phyloP scores from a whole-genome alignment of 805 yeast species.

The Yarrowia sp. region DNA sequence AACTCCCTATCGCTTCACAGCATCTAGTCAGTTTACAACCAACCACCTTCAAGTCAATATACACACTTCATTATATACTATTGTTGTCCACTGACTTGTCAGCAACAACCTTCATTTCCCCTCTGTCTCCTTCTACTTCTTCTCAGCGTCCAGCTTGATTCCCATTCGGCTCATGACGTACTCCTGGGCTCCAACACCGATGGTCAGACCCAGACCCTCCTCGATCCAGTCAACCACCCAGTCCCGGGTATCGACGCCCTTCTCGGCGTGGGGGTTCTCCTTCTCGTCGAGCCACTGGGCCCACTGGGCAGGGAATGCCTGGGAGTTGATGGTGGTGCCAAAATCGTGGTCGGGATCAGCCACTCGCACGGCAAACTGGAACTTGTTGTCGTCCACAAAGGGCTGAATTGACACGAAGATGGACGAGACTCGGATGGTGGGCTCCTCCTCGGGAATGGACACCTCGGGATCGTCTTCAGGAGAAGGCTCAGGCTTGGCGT shows the following conservation, averaged over 20 bases:
- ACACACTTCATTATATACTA: slow-evolving; percentile 1
- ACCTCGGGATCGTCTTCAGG: slow-evolving; percentile 42
- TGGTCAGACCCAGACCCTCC: slow-evolving; percentile 75
- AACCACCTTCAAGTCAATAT: background rate
- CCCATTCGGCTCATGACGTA: slow-evolving; percentile 94
- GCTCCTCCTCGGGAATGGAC: slow-evolving; percentile 41
- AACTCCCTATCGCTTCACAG: too few relatives aligned
- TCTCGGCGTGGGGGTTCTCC: slow-evolving; percentile 50
- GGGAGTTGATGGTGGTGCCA: slow-evolving; percentile 77
- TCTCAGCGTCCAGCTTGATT: slow-evolving; percentile 42
- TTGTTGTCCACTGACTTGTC: too few relatives aligned
- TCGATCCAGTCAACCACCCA: slow-evolving; percentile 84
- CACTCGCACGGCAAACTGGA: slow-evolving; percentile 76
- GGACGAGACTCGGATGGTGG: slow-evolving; percentile 57
- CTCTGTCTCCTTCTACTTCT: background rate
- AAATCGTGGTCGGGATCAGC: slow-evolving; percentile 82
- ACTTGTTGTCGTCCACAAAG: slow-evolving; percentile 52
- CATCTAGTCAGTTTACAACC: too few relatives aligned
- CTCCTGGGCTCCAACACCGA: slow-evolving; percentile 88
- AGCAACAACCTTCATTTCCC: too few relatives aligned
- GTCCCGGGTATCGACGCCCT: slow-evolving; percentile 74
- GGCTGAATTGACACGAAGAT: slow-evolving; percentile 77
- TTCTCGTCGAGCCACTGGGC: slow-evolving; percentile 80
- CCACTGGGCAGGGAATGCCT: slow-evolving; percentile 91
- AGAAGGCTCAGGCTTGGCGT: slow-evolving; percentile 43